Evolutionary conservation across 495 filamentous ascomycete species (phyloP).

Genomic region (Venustampulla echinocandica): DNA sequence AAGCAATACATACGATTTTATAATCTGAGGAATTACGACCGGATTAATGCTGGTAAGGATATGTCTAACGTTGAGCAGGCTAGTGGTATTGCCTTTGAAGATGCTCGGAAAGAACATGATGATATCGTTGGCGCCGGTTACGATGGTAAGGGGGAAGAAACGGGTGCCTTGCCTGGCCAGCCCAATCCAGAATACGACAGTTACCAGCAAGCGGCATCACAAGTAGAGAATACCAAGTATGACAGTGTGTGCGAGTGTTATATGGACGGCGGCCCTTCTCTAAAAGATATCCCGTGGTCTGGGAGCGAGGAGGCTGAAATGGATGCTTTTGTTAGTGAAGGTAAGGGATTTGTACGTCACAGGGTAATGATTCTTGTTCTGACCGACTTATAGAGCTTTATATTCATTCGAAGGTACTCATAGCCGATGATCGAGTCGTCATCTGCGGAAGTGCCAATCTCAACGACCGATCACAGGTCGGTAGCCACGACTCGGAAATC

Average conservation of each 20-base stretch:
- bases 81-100: slow-evolving; percentile 66
- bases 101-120: slow-evolving; percentile 60
- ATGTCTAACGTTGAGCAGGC: slow-evolving; percentile 56
- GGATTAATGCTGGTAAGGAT: slow-evolving; percentile 59
- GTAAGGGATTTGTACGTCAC: no score
- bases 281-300: slow-evolving; percentile 73
- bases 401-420: slow-evolving; percentile 87
- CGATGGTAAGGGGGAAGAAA: slow-evolving; percentile 19
- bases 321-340: slow-evolving; percentile 79
- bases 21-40: slow-evolving; percentile 86
- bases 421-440: slow-evolving; percentile 82
- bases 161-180: slow-evolving; percentile 27
- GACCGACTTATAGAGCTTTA: slow-evolving; percentile 49
- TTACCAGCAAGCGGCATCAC: slow-evolving; percentile 61
- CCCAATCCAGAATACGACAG: slow-evolving; percentile 37
- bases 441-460: slow-evolving; percentile 91
- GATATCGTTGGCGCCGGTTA: slow-evolving; percentile 33
- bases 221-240: slow-evolving; percentile 41
- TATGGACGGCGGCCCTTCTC: slow-evolving; percentile 72
- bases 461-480: slow-evolving; percentile 90
- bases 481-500: slow-evolving; percentile 72
- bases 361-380: no score
- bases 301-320: slow-evolving; percentile 66
- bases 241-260: slow-evolving; percentile 74
- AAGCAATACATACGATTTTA: slow-evolving; percentile 89